phyloP scores from a whole-genome alignment of 2,329 filamentous ascomycete species.

The Clarireedia homoeocarpa region DNA sequence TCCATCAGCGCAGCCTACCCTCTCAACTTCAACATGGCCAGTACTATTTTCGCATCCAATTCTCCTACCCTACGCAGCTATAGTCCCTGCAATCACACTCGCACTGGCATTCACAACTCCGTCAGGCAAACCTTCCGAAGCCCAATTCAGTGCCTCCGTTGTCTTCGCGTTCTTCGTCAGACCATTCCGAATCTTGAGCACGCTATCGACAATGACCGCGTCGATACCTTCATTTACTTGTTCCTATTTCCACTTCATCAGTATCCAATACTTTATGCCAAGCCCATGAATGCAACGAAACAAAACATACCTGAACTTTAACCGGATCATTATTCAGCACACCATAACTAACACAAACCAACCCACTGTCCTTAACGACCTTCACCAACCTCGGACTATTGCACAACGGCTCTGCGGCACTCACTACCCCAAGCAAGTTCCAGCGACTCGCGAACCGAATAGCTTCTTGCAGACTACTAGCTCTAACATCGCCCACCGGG shows the following conservation, averaged over 20 bases:
- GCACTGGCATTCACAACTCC: background rate
- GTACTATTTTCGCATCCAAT: too few species aligned
- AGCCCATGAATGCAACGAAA: too few species aligned
- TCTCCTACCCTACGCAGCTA: too few species aligned
- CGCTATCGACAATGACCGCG: slow-evolving; percentile 93
- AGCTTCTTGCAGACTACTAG: slow-evolving; percentile 87
- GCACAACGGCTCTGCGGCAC: slow-evolving; percentile 79
- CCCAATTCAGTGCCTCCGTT: background rate
- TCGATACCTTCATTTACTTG: slow-evolving; percentile 96
- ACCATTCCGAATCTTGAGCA: slow-evolving; percentile 86
- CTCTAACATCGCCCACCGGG: slow-evolving; percentile 79
- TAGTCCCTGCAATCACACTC: background rate
- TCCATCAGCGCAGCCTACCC: too few species aligned
- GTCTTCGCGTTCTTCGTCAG: slow-evolving; percentile 38
- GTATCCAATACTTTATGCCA: background rate
- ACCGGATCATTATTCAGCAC: slow-evolving; percentile 76
- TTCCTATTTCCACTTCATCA: slow-evolving; percentile 16
- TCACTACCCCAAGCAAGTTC: slow-evolving; percentile 90
- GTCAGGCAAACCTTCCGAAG: background rate
- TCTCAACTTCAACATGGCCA: too few species aligned
- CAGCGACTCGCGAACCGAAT: slow-evolving; percentile 90
- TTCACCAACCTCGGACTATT: slow-evolving; percentile 81
- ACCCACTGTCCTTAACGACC: slow-evolving; percentile 87
- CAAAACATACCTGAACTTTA: slow-evolving; percentile 69
- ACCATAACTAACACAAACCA: slow-evolving; percentile 96